Evolutionary conservation across 2,329 filamentous ascomycete species (phyloP), one percentile per base, ranked within the genome.

Genomic region (Aureobasidium sp.): DNA sequence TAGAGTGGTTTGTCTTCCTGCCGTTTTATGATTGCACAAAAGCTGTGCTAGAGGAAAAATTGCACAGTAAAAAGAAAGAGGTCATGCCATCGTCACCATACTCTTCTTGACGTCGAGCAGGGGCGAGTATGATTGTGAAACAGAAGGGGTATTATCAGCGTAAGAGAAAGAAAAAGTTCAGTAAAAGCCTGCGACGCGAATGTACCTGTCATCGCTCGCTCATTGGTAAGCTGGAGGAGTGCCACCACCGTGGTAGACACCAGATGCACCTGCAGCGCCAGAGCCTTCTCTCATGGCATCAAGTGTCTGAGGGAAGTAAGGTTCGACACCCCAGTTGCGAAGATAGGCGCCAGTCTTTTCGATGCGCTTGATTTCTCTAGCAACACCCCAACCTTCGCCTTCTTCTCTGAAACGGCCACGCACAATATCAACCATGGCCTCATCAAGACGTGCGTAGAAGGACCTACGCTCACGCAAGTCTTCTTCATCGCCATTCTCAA

Each of bases 281-380:
- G 66, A 66, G 15, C 71, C 71, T 34, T 71, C 70, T 12, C 71
- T 65, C 80, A 82, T 82, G 29, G 78, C 73, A 36, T 80, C 79
- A 29, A 82, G 72, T 17, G 79, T 81, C 27, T 73, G 70, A 5
- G 80, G 79, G 69, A 82, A 82, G 69, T 82, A 82, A 5, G 78
- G 78, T 70, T 82, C 79, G 27, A 82, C 75, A 50, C 80, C 80
- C 69, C 78, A 80, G 37, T 79, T 80, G 64, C 76, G 71, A 47
- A 82, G 71, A 64, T 81, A 82, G 42, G 73, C 75, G 20, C 79
- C 80, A 9, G 80, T 82, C 76, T 82, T 82, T 72, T 82, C 80
- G 64, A 82, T 80, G 57, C 80, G 73, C 76, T 82, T 82, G 66
- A 82, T 79, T 68, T 82, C 80, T 52, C 79, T 70, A 67, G 74